A percentile compares a stretch with the other conserved stretches of the same genome.
Evolutionary conservation across 345 rosid species (phyloP).

Genomic region (Hypericum androsaemum): DNA sequence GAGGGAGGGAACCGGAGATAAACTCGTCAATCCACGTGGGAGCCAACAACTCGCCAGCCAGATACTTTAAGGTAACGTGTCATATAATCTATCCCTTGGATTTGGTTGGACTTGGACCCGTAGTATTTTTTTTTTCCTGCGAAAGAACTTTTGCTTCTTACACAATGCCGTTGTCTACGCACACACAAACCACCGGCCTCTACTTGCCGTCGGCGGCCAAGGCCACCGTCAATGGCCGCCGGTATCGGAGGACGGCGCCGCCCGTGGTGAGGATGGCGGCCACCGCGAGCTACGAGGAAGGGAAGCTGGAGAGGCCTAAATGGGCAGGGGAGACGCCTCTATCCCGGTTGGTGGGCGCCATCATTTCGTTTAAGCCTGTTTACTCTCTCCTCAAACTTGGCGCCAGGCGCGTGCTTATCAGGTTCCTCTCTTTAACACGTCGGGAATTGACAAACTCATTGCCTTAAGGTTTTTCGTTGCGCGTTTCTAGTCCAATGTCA

Average conservation of each 20-base stretch:
- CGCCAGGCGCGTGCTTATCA: slow-evolving; percentile 53
- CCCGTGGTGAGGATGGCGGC: slow-evolving; percentile 18
- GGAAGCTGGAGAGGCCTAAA: slow-evolving; percentile 43
- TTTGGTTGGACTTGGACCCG: no score
- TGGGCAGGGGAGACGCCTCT: slow-evolving; percentile 60
- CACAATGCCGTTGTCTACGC: slow-evolving; percentile 28
- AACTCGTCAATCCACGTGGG: no score
- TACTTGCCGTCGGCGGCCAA: slow-evolving; percentile 11
- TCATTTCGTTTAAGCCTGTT: slow-evolving; percentile 52
- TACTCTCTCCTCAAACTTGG: slow-evolving; percentile 51
- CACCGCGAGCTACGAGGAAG: slow-evolving; percentile 35
- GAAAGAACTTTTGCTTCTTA: no score
- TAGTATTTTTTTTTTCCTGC: no score
- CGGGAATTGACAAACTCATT: not conserved
- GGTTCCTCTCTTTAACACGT: slow-evolving; percentile 17
- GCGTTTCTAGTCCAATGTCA: no score
- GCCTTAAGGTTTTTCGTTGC: no score
- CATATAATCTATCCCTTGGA: no score
- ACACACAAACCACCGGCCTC: slow-evolving; percentile 13
- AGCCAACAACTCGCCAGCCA: no score
- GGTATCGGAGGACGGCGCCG: slow-evolving; percentile 6
- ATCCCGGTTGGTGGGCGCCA: slow-evolving; percentile 43
- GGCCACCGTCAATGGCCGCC: slow-evolving; percentile 6
- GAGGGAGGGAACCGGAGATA: no score
- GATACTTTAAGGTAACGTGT: no score